Evolutionary conservation across 129 eudicot genomes (phyloP), one percentile per base, ranked within the genome.

Genomic region (Flaveria linearis): DNA sequence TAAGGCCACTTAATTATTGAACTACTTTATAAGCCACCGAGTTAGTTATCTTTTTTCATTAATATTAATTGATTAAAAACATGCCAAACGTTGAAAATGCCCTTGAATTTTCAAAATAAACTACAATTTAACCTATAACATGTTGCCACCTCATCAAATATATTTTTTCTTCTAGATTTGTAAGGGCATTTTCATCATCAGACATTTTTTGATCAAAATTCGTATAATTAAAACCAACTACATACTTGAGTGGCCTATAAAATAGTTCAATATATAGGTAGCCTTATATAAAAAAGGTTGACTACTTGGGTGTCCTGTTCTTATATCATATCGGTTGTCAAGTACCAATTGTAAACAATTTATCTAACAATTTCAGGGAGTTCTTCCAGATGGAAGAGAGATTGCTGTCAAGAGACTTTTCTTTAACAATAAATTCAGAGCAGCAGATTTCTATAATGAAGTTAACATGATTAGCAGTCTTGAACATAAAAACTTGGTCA

Each of bases 321-420:
- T 61, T 62, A 62, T 13, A 62, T 62, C 68, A 62, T 62, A 13
- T 62, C 45, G 5, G 68, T 42, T 4, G 20, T 62, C 11, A 28
- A 28, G 68, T 62, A 62, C 45, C 6, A 63, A 63, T 15, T 63
- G 43, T 15, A 63, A 63, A 63, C 22, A 30, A 63, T 15, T 30
- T 63, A 30, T 28, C 39, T n/a, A 13, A 22, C 22, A 72, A 2
- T 30, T 67, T 53, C 80, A 89, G 94, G 98, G 96, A 69, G 89
- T 82, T 83, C 82, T 92, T 69, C 74, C 85, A 26, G 97, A 91
- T 82, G 95, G 96, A 30, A 80, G 96, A 79, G 98, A 92, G 53
- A 90, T 90, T 64, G 96, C 98, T 26, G 98, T 90, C 74, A 92
- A 90, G 84, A 88, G 98, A 82, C 98, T 92, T 4, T 90, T 83